Conservation (phyloP, 2,329 filamentous ascomycete species). For the Cytospora leucostoma region DNA sequence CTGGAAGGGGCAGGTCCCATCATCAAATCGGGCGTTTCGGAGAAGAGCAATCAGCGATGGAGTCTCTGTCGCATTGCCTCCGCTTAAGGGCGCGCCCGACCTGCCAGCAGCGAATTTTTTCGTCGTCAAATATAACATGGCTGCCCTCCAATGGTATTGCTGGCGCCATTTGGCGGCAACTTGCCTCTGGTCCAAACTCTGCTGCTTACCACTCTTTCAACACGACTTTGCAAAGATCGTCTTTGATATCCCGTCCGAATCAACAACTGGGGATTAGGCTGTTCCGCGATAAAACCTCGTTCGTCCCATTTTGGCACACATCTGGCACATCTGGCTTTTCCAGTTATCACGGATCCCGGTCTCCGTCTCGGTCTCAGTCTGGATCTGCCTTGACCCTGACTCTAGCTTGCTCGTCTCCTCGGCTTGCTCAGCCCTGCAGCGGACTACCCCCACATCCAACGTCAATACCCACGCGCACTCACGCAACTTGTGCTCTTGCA, state of each 20-base stretch:
- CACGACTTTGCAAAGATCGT: background rate
- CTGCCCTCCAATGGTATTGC: background rate
- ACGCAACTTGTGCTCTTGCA: slow-evolving; percentile 25
- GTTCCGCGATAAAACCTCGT: background rate
- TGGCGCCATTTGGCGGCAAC: background rate
- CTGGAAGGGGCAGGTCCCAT: background rate
- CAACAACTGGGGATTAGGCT: slow-evolving; percentile 4
- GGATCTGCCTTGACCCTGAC: slow-evolving; percentile 3
- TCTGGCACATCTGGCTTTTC: background rate
- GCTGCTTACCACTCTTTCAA: background rate
- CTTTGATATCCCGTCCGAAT: background rate
- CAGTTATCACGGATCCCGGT: background rate
- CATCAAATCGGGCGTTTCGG: background rate
- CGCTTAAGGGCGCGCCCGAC: background rate
- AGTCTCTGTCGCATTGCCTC: background rate
- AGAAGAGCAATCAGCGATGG: background rate
- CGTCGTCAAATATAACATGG: background rate
- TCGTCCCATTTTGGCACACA: background rate
- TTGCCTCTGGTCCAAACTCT: background rate
- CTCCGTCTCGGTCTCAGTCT: background rate
- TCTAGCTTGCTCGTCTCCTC: slow-evolving; percentile 11
- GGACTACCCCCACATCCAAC: slow-evolving; percentile 11
- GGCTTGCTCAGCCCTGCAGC: background rate
- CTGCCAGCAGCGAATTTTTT: background rate
- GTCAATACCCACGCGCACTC: slow-evolving; percentile 21